Evolutionary conservation across 164 flowering plant species (phyloP).

Genomic region (Piper longum): DNA sequence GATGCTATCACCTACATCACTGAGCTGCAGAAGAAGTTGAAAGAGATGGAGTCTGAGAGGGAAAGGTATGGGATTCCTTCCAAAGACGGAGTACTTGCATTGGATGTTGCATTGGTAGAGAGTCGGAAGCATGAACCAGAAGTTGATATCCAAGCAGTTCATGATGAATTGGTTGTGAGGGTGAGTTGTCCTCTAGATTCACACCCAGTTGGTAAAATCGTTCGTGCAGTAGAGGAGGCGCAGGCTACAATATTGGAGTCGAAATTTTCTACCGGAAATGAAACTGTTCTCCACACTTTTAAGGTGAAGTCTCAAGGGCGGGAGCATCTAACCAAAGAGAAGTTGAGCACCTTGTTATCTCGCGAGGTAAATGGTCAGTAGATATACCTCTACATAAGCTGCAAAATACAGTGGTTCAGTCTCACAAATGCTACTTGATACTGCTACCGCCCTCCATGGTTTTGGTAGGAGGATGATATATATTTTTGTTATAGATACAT

Average conservation of each 20-base stretch:
- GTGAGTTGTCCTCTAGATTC: constrained; percentile 55
- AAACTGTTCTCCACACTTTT: constrained; percentile 67
- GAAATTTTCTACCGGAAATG: constrained; percentile 37
- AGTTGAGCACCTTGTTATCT: constrained; percentile 51
- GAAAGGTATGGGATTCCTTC: constrained; percentile 29
- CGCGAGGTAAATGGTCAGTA: constrained; percentile 2
- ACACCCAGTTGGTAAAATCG: constrained; percentile 64
- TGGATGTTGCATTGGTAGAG: constrained; percentile 15
- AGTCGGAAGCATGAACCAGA: constrained; percentile 18
- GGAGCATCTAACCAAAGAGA: constrained; percentile 66
- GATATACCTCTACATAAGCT: neutral
- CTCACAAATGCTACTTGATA: neutral
- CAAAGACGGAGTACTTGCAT: constrained; percentile 14
- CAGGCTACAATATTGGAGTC: constrained; percentile 52
- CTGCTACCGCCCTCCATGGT: neutral
- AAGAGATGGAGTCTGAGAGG: constrained; percentile 37
- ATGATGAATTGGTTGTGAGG: constrained; percentile 53
- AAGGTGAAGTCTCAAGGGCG: constrained; percentile 58
- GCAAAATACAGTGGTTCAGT: neutral
- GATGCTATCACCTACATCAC: constrained; percentile 43
- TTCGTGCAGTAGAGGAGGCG: constrained; percentile 61
- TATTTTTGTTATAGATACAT: constrained; percentile 1
- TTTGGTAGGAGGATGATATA: neutral
- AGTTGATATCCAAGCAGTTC: constrained; percentile 39
- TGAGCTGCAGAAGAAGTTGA: constrained; percentile 34